These are phyloP conservation scores for Gnaphalium uliginosum DNA, from an alignment of 129 eudicot species.

Conservation along the genomic window DNA sequence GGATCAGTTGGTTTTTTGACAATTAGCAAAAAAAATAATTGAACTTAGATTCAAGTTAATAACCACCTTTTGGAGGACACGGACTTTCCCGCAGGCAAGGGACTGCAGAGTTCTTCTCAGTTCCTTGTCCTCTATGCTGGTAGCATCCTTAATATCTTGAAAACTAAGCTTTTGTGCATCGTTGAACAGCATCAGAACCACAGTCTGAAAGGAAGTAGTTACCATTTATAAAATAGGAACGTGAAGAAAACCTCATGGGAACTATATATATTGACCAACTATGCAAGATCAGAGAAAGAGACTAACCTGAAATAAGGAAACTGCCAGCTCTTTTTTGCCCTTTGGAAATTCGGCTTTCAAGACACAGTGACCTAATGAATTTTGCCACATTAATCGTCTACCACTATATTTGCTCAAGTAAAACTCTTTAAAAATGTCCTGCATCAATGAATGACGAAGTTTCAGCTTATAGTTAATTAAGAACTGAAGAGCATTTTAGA, in stretches of 20 bases:
- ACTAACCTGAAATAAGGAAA: slow-evolving; percentile 93
- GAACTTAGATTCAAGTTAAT: background rate
- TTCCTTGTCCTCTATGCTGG: slow-evolving; percentile 95
- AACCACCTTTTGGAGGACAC: slow-evolving; percentile 83
- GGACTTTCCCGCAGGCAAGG: slow-evolving; percentile 97
- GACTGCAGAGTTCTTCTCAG: slow-evolving; percentile 91
- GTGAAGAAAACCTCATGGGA: background rate
- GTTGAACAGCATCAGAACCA: slow-evolving; percentile 91
- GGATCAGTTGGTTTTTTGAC: slow-evolving; percentile 4
- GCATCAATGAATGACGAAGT: slow-evolving; percentile 23
- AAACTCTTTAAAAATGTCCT: slow-evolving; percentile 96
- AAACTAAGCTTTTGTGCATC: slow-evolving; percentile 89
- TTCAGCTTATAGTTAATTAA: slow-evolving; percentile 20
- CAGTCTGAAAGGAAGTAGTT: slow-evolving; percentile 50
- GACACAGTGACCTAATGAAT: slow-evolving; percentile 96
- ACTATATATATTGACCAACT: background rate
- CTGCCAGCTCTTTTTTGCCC: slow-evolving; percentile 91
- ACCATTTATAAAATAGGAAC: slow-evolving; percentile 1
- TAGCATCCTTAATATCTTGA: slow-evolving; percentile 87
- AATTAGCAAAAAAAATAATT: background rate
- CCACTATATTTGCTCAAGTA: slow-evolving; percentile 95
- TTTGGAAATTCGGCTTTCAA: slow-evolving; percentile 89
- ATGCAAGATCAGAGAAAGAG: background rate
- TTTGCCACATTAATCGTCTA: slow-evolving; percentile 98
- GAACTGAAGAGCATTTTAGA: background rate